Base-by-base conservation (phyloP, 345 rosid genomes). In the Dovyalis caffra region DNA sequence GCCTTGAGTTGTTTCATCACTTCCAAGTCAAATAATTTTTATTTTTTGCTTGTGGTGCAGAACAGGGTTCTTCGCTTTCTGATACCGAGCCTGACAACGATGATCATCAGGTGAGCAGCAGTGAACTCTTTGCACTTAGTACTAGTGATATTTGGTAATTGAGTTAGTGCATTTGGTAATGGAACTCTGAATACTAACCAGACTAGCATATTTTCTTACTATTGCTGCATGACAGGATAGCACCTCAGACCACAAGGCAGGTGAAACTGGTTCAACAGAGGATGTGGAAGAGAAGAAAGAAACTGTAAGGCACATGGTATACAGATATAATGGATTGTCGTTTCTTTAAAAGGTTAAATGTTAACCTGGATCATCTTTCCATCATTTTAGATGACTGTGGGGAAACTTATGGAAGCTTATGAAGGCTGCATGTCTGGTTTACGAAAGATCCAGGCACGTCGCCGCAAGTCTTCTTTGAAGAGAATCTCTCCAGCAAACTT, bases 401-500 rank as follows among this genome's bases (percentile, higher is more conserved):
- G 70, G 58, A 82, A 83, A 64, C 90, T 95, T 53, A 90, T 90
- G 90, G 83, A 73, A 71, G 82, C 87, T 37, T 95, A 95, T 74
- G 91, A 88, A 82, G 80, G 78, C 56, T 95, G 99, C 83, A 88
- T 86, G 74, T 84, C 88, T 77, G 69, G 62, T 79, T 76, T 92
- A 74, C 79, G 96, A 37, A 88, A 86, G 83, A 61, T 89, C 29
- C 98, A 93, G 79, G 69, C 88, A 56, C 79, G 70, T 28, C 88
- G 98, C 40, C 92, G 96, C 21, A 75, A 76, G 60, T 45, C 82
- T 80, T 93, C 99, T 61, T 82, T 95, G 78, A 91, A 83, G 92
- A 86, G 84, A 84, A 86, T 95, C 49, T 72, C 92, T 25, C 99
- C 97, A 1, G 99, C 91, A 32, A 95, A 93, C 88, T 95, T 95